Percentiles rank a stretch among this genome's conserved stretches.
Conservation (phyloP, 164 flowering plant species). For the Aristolochia fimbriata region DNA sequence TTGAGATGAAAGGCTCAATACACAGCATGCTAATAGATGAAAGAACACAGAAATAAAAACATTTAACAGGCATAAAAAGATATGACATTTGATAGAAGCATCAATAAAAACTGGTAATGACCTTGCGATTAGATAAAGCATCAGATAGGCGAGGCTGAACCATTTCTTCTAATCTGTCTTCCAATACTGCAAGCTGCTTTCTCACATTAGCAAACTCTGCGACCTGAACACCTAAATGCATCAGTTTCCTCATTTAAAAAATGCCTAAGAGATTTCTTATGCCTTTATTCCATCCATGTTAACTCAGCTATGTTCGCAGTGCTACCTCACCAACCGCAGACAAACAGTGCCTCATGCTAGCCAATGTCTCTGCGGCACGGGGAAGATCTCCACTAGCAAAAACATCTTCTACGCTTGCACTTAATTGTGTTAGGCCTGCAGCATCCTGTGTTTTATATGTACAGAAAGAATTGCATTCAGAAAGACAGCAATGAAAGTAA, state of each 20-base stretch:
- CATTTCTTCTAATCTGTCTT: conserved; percentile 92
- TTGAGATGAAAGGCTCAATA: too few species aligned
- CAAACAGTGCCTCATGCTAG: conserved; percentile 97
- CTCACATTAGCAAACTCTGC: conserved; percentile 97
- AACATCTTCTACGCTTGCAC: conserved; percentile 98
- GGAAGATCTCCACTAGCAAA: conserved; percentile 99
- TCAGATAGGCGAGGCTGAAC: conserved; percentile 93
- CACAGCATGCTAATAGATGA: not conserved
- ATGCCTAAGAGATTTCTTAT: too few species aligned
- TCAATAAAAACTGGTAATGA: conserved; percentile 7
- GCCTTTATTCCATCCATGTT: too few species aligned
- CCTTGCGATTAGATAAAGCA: conserved; percentile 85
- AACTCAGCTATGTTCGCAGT: not conserved
- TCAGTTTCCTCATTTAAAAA: too few species aligned
- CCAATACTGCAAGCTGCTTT: conserved; percentile 94
- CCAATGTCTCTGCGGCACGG: conserved; percentile 92
- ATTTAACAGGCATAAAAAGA: too few species aligned
- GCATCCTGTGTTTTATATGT: conserved; percentile 58
- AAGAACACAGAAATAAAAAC: not conserved
- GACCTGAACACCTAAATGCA: conserved; percentile 41
- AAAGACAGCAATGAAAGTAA: not conserved
- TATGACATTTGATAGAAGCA: not conserved
- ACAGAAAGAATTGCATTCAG: not conserved
- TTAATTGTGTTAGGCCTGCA: conserved; percentile 93
- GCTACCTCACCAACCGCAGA: conserved; percentile 98